Evolutionary conservation across 2,329 filamentous ascomycete genomes (phyloP), one percentile per base, ranked within the genome.

Genomic region (Akanthomyces dipterigenus): DNA sequence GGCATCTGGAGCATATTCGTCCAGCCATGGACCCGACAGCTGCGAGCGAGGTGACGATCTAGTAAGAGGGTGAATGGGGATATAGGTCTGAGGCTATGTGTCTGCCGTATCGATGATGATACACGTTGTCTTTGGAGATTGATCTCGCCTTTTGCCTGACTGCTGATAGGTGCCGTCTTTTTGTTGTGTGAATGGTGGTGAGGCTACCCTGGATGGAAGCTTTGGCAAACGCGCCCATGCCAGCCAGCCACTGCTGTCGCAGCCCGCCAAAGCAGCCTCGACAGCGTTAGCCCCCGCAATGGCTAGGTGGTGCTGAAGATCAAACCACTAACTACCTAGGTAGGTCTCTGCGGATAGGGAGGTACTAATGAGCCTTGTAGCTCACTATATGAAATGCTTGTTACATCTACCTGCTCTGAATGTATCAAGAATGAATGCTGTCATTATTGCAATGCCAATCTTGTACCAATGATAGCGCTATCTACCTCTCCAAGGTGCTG

Each of bases 21-120:
- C 45, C 53, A 6, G 24, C 56, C 1, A 61, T 61, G 60, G 60
- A 61, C 36, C 60, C 60, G 20, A 56, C 51, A 3, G 53, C 20
- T 5, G 28, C 22, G 6, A 45, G 11, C n/a, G 43, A 36, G 36
- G 26, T 61, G n/a, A 36, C 12, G 20, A 46, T n/a, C 6, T 11
- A 24, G 26, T 18, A 3, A 43, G 36, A 18, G 7, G 20, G n/a
- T 3, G 40, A 28, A 5, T 14, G 31, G 22, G 38, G 18, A 14
- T 14, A 26, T 12, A 18, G 7, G 26, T 18, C 12, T 11, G 4
- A 11, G 31, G 8, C 31, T 9, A 24, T 38, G 26, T 46, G 53
- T 3, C 3, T 46, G 9, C 22, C 28, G 18, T 50, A 50, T 22
- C 9, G 24, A 5, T 11, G 3, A 51, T 26, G 43, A 28, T 38